Conservation (phyloP, 352 stramenopile species). For the Peronospora farinosa region DNA sequence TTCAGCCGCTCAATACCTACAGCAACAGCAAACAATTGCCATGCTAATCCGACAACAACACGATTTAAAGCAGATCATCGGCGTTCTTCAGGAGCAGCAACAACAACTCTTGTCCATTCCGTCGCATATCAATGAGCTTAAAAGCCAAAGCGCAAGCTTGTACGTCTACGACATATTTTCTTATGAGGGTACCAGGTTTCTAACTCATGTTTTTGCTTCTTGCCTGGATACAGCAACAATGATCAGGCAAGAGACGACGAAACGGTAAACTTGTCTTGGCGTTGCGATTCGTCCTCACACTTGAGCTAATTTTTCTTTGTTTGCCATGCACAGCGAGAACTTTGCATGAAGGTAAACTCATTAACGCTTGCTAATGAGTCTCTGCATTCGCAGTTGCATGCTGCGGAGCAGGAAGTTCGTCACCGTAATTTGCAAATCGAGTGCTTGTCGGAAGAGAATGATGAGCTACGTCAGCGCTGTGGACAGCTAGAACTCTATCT, state of each 20-base stretch:
- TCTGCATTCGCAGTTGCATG: slow-evolving; percentile 51
- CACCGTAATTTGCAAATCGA: slow-evolving; percentile 64
- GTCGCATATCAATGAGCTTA: slow-evolving; percentile 57
- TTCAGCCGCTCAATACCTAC: slow-evolving; percentile 61
- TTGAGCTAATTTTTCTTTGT: slow-evolving; percentile 10
- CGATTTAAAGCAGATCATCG: slow-evolving; percentile 79
- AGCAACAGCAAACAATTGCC: slow-evolving; percentile 79
- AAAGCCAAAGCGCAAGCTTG: slow-evolving; percentile 44
- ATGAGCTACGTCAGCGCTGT: slow-evolving; percentile 57
- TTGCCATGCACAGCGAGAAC: slow-evolving; percentile 35
- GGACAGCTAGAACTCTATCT: slow-evolving; percentile 39
- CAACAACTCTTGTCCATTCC: slow-evolving; percentile 69
- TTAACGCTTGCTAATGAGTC: slow-evolving; percentile 58
- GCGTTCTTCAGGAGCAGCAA: slow-evolving; percentile 68
- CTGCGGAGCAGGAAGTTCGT: slow-evolving; percentile 55
- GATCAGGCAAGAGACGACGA: slow-evolving; percentile 45
- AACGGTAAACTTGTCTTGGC: slow-evolving; percentile 30
- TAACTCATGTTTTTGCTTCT: slow-evolving; percentile 4
- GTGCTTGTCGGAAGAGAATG: slow-evolving; percentile 72
- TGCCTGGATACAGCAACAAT: slow-evolving; percentile 11
- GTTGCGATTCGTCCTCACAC: neutral
- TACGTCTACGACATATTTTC: slow-evolving; percentile 19
- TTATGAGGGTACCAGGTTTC: neutral
- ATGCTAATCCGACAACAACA: slow-evolving; percentile 75
- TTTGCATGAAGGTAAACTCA: slow-evolving; percentile 52